Evolutionary conservation across 768 basidiomycete species (phyloP), one percentile per base, ranked within the genome.

Genomic region (Tylopilus rubrobrunneus): DNA sequence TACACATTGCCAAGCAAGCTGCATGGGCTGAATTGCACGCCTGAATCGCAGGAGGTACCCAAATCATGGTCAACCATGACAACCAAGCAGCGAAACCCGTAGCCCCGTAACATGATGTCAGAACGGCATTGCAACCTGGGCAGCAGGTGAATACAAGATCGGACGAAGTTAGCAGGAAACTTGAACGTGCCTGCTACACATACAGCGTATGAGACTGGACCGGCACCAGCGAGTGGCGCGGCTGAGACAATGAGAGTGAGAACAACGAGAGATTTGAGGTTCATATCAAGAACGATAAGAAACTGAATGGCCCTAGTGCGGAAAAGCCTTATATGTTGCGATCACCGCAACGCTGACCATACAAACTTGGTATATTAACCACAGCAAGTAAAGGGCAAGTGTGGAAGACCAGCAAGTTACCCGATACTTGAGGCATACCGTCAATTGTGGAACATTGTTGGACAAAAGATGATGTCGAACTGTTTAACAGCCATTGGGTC

Each of bases 101-200:
- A 25, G 25, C 25, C 25, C 25, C 25, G 15, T 69, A 69, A 12
- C 67, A 69, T 4, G 61, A 2, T 0, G 59, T 59, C 0, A 2
- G 65, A 0, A 69, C 28, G 1, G 7, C 14, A 8, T 71, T 71
- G n/a, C 67, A 69, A 0, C 67, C 67, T 71, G 25, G 0, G n/a
- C n/a, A 14, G 39, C 3, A 11, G 17, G 28, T 56, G n/a, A 50
- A 45, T 17, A 19, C 17, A 12, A 25, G 10, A 4, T 19, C 27
- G 14, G 8, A 41, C 11, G 11, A 31, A 0, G 27, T 7, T 7
- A 1, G 12, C 7, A 11, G 4, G 11, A 33, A 2, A 33, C 44
- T 34, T 4, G 25, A 25, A 25, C 25, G 5, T 25, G 62, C 67
- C 61, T 0, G 67, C 69, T 19, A 69, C 61, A 4, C 67, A 69